Base-by-base conservation (phyloP, 2,329 filamentous ascomycete genomes). In the Fusarium siculi region DNA sequence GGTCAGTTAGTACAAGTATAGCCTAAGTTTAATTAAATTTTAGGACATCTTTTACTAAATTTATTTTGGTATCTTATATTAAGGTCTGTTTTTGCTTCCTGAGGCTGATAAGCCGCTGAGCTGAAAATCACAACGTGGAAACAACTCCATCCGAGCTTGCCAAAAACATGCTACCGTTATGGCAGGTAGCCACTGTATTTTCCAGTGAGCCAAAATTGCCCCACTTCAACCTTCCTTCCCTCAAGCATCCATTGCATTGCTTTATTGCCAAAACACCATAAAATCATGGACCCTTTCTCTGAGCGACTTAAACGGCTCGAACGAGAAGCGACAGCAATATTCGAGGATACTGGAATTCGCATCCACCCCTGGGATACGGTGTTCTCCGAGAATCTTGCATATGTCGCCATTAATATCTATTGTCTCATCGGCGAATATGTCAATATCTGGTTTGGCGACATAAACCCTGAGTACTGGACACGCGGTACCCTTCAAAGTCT, bases 321-420 rank as follows among this genome's bases (percentile, higher is more conserved):
- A 4, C 30, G 30, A 30, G 30, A 2, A 2, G 30, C 30, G 30
- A 30, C 1, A 30, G 30, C n/a, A 0, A 25, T 25, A 44, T 25
- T 23, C 4, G 23, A 4, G 4, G 23, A 25, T 0, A 25, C 23
- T 0, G 23, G 23, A 44, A 9, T 44, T 9, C 23, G 23, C 1
- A 44, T 44, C 11, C 16, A 25, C 1, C 16, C 23, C 2, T 19
- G 16, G 18, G 43, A 44, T 8, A 25, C 8, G 7, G 11, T 4
- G 14, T 2, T 25, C 5, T 19, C 11, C 23, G 4, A 19, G 4
- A 25, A 44, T 18, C 1, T 25, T 19, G 11, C 18, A 21, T 16
- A n/a, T 9, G 8, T 30, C 19, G 25, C 25, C 5, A 30, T 12
- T 19, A 16, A 47, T 1, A 30, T 10, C 5, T 15, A 30, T 11